A percentile compares a stretch with the other conserved stretches of the same genome.
Evolutionary conservation across 345 rosid species (phyloP).

Genomic region (Aurinia saxatilis): DNA sequence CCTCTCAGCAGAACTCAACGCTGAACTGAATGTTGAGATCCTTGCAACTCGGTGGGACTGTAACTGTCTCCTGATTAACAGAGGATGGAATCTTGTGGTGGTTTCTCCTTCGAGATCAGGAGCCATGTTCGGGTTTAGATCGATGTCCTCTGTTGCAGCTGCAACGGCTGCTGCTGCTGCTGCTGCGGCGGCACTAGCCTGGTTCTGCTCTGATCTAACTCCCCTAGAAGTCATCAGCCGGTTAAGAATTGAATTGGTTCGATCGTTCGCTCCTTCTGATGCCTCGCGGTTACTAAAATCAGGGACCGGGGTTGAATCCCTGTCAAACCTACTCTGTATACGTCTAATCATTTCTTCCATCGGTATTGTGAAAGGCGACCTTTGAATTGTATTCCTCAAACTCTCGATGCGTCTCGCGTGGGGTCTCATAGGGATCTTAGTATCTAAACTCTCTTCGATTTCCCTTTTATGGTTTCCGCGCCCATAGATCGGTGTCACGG

Average conservation of each 20-base stretch:
- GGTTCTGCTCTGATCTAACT: conserved; percentile 62
- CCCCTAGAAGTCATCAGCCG: conserved; percentile 68
- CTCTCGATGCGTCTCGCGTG: conserved; percentile 77
- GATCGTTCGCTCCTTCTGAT: conserved; percentile 33
- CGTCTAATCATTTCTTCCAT: conserved; percentile 83
- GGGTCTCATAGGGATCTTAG: conserved; percentile 80
- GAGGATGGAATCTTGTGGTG: conserved; percentile 42
- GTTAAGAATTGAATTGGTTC: conserved; percentile 44
- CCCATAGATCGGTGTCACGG: conserved; percentile 83
- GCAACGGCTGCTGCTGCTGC: conserved; percentile 35
- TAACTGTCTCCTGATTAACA: conserved; percentile 47
- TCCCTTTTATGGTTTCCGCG: conserved; percentile 51
- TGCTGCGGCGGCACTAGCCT: conserved; percentile 21
- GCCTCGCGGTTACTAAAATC: conserved; percentile 45
- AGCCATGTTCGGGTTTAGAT: conserved; percentile 41
- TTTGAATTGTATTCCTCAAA: conserved; percentile 69
- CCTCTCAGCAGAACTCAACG: conserved; percentile 52
- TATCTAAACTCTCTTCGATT: conserved; percentile 46
- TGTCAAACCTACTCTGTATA: conserved; percentile 64
- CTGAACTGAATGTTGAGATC: conserved; percentile 38
- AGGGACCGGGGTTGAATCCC: conserved; percentile 40
- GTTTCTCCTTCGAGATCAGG: conserved; percentile 46
- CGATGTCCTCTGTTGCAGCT: conserved; percentile 46
- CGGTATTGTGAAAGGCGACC: conserved; percentile 56
- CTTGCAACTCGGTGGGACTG: conserved; percentile 55